Conservation (phyloP, 306 rosid species). For the Dryas octopetala region DNA sequence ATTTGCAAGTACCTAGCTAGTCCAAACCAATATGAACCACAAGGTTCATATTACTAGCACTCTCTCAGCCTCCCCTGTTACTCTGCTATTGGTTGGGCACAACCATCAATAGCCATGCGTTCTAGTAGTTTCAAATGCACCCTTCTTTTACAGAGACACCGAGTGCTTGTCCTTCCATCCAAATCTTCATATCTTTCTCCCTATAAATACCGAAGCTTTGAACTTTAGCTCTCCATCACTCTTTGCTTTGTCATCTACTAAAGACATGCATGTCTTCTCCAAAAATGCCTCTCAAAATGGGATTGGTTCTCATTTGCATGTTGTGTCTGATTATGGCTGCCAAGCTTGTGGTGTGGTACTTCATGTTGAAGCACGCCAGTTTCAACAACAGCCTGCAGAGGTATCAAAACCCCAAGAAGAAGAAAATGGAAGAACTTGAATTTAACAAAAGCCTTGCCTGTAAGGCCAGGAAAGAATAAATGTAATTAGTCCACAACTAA, state of each 20-base stretch:
- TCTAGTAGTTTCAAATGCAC: background rate
- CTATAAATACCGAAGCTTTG: background rate
- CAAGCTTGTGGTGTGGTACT: background rate
- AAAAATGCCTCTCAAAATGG: background rate
- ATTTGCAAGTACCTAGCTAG: too few species aligned
- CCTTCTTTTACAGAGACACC: too few species aligned
- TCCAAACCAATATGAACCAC: too few species aligned
- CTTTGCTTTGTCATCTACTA: too few species aligned
- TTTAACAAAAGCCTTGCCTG: constrained; percentile 67
- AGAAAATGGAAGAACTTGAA: constrained; percentile 26
- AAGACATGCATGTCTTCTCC: background rate
- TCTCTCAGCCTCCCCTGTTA: constrained; percentile 3
- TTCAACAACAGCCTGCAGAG: constrained; percentile 1
- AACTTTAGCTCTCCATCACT: too few species aligned
- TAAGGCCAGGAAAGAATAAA: constrained; percentile 24
- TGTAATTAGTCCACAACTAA: background rate
- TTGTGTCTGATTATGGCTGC: constrained; percentile 9
- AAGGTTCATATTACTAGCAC: too few species aligned
- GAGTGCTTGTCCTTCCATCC: too few species aligned
- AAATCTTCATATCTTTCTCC: background rate
- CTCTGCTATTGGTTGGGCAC: constrained; percentile 5
- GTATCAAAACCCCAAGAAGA: background rate
- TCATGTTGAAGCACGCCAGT: constrained; percentile 21
- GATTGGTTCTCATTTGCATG: background rate
- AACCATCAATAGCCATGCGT: constrained; percentile 16